These are phyloP conservation scores for Boletus edulis DNA, from an alignment of 768 basidiomycete genomes.

Conservation along the genomic window DNA sequence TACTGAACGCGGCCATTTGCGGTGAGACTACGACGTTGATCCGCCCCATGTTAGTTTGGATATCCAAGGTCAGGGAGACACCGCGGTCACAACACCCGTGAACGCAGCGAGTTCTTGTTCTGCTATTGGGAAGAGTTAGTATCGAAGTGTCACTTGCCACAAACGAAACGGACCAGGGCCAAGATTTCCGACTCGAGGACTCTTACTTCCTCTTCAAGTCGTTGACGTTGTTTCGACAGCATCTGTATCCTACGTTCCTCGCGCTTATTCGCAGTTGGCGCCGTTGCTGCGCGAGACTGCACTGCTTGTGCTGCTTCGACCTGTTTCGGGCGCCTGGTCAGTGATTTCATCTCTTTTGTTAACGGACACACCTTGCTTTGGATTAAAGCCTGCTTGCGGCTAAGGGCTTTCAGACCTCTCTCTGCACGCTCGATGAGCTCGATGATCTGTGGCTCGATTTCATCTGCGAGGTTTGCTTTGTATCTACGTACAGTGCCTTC, in stretches of 20 bases:
- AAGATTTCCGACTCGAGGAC: slow-evolving; percentile 62
- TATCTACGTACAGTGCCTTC: slow-evolving; percentile 72
- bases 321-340: slow-evolving; percentile 30
- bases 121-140: slow-evolving; percentile 20
- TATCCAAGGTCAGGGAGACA: not conserved
- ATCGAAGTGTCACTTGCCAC: not conserved
- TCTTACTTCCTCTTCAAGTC: slow-evolving; percentile 60
- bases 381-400: slow-evolving; percentile 59
- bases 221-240: slow-evolving; percentile 63
- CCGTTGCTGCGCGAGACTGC: slow-evolving; percentile 43
- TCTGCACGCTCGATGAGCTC: slow-evolving; percentile 73
- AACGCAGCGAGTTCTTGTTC: slow-evolving; percentile 12
- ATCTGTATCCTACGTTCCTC: slow-evolving; percentile 65
- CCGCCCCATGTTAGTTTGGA: not conserved
- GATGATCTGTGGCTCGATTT: slow-evolving; percentile 77
- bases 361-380: slow-evolving; percentile 54
- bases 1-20: not conserved
- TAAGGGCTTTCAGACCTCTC: slow-evolving; percentile 57
- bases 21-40: not conserved
- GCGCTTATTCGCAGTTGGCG: slow-evolving; percentile 56
- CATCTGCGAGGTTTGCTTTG: slow-evolving; percentile 72
- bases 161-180: slow-evolving; percentile 40
- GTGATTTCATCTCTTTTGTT: not conserved
- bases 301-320: slow-evolving; percentile 49
- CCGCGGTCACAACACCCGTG: not conserved